These are phyloP conservation scores for Pyricularia grisea DNA, from an alignment of 2,329 filamentous ascomycete species.

Conservation along the genomic window DNA sequence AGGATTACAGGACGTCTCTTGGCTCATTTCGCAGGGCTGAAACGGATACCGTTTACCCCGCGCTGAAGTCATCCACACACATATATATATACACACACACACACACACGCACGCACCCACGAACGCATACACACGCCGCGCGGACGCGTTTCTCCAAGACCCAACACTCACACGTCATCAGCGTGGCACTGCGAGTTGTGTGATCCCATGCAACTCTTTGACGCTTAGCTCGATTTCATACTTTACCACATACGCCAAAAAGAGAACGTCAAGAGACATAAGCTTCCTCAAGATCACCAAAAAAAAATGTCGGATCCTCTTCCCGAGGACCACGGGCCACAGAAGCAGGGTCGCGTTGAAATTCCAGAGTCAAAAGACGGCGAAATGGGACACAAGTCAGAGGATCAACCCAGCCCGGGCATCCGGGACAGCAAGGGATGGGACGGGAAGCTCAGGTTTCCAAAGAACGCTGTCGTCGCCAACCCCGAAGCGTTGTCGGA, in stretches of 20 bases:
- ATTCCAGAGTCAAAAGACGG: not conserved
- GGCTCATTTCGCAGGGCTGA: not conserved
- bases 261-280: not conserved
- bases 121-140: not conserved
- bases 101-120: not conserved
- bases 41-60: not conserved
- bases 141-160: not conserved
- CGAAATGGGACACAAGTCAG: conserved; percentile 7
- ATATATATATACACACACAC: not conserved
- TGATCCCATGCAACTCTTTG: not conserved
- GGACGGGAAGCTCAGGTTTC: conserved; percentile 75
- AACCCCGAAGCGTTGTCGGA: conserved; percentile 81
- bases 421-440: conserved; percentile 59
- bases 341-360: not conserved
- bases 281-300: not conserved
- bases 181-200: not conserved
- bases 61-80: not conserved
- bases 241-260: not conserved
- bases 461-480: conserved; percentile 56
- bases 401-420: conserved; percentile 31
- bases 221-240: not conserved
- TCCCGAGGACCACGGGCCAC: not conserved
- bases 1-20: not conserved
- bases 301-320: not conserved
- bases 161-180: not conserved